Evolutionary conservation across 2,329 filamentous ascomycete genomes (phyloP).

Genomic region (Scedosporium aurantiacum): DNA sequence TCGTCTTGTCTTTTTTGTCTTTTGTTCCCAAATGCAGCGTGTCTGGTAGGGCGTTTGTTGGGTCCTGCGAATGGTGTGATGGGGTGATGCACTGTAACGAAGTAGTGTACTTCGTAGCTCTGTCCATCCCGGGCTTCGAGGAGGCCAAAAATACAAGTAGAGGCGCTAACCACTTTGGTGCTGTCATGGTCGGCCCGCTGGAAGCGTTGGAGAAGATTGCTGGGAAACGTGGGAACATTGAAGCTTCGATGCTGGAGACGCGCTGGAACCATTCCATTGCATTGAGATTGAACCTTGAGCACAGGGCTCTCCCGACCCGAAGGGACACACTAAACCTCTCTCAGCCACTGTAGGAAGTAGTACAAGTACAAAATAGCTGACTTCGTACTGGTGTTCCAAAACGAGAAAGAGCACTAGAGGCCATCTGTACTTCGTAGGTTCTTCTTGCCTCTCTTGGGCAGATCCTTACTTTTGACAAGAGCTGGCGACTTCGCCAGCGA

Average conservation of each 20-base stretch:
- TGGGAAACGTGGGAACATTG: slow-evolving; percentile 1
- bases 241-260: background rate
- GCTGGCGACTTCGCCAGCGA: no score
- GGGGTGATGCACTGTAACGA: no score
- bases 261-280: background rate
- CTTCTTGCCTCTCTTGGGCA: no score
- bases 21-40: background rate
- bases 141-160: no score
- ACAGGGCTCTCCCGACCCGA: background rate
- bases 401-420: no score
- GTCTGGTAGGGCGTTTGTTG: background rate
- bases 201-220: background rate
- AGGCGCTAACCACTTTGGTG: background rate
- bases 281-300: no score
- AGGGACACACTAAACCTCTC: background rate
- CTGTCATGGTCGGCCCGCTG: background rate
- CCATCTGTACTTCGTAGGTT: no score
- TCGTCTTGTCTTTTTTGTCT: background rate
- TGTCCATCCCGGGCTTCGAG: no score
- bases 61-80: no score
- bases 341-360: background rate
- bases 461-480: no score
- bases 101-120: no score
- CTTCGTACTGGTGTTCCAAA: background rate
- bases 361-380: no score